Conservation (phyloP, 768 basidiomycete genomes). For the Leccinum obscurum region DNA sequence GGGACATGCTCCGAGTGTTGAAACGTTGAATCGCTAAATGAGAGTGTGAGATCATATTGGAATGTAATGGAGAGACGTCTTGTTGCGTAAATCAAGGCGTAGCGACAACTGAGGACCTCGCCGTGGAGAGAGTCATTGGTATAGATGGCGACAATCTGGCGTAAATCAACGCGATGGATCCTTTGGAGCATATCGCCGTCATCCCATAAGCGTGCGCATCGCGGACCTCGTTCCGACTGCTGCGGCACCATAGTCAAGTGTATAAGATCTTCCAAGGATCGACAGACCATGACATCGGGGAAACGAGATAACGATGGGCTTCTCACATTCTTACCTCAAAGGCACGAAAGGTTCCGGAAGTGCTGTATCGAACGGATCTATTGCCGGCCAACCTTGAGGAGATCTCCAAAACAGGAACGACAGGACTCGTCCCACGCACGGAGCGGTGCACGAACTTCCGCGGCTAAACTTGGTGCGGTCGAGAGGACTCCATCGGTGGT, state of each 20-base stretch:
- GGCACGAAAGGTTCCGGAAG: neutral
- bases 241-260: neutral
- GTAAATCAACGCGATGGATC: conserved; percentile 6
- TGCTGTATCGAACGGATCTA: conserved; percentile 11
- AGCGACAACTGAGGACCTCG: neutral
- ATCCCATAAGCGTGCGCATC: neutral
- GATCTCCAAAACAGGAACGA: conserved; percentile 6
- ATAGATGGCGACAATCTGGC: neutral
- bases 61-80: neutral
- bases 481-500: neutral
- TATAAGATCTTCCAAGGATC: conserved; percentile 11
- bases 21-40: neutral
- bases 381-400: neutral
- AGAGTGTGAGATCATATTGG: neutral
- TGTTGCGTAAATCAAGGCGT: neutral
- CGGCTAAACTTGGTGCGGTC: neutral
- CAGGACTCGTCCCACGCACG: conserved; percentile 13
- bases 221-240: conserved; percentile 2
- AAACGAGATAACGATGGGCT: conserved; percentile 1
- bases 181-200: neutral
- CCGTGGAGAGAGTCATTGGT: neutral
- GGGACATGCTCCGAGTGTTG: neutral
- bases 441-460: conserved; percentile 1
- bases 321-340: neutral
- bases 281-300: conserved; percentile 5